A percentile compares a stretch with the other conserved stretches of the same genome.
These are phyloP conservation scores for Citrus unshiu DNA, from an alignment of 345 rosid genomes.

Conservation along the genomic window DNA sequence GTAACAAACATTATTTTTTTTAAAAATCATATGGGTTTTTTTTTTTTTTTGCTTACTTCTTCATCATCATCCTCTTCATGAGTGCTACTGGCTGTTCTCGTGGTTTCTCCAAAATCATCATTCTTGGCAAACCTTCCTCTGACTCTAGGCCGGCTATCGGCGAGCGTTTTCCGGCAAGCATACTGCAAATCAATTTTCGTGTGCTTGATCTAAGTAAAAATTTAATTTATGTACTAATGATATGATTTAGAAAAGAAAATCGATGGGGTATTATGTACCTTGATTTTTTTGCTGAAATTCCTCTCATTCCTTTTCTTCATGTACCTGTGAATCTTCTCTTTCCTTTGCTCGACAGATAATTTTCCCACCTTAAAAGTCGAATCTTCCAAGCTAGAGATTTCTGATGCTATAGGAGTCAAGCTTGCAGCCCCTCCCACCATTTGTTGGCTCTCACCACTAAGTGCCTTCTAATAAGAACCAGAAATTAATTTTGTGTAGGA, in stretches of 20 bases:
- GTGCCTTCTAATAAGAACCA: constrained; percentile 30
- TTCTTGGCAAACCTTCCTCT: constrained; percentile 95
- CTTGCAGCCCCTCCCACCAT: constrained; percentile 31
- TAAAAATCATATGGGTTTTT: too few species aligned
- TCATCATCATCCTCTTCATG: constrained; percentile 80
- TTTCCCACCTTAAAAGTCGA: constrained; percentile 66
- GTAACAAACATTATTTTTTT: neutral
- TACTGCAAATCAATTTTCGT: constrained; percentile 40
- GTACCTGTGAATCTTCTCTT: constrained; percentile 89
- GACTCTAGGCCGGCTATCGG: constrained; percentile 91
- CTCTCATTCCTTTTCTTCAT: constrained; percentile 94
- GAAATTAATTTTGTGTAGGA: neutral
- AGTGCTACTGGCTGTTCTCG: constrained; percentile 41
- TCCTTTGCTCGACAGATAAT: constrained; percentile 80
- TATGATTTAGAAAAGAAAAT: neutral
- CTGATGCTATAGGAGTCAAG: constrained; percentile 49
- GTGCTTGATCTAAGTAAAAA: neutral
- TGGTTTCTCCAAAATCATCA: constrained; percentile 64
- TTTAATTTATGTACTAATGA: too few species aligned
- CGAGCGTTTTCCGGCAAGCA: constrained; percentile 91
- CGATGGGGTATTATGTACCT: constrained; percentile 37
- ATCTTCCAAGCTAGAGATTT: constrained; percentile 73
- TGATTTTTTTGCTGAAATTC: constrained; percentile 95
- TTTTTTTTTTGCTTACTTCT: constrained; percentile 35
- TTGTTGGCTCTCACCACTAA: constrained; percentile 45